A percentile compares a stretch with the other conserved stretches of the same genome.
Evolutionary conservation across 2,329 filamentous ascomycete genomes (phyloP).

Genomic region (Fusarium sp.): DNA sequence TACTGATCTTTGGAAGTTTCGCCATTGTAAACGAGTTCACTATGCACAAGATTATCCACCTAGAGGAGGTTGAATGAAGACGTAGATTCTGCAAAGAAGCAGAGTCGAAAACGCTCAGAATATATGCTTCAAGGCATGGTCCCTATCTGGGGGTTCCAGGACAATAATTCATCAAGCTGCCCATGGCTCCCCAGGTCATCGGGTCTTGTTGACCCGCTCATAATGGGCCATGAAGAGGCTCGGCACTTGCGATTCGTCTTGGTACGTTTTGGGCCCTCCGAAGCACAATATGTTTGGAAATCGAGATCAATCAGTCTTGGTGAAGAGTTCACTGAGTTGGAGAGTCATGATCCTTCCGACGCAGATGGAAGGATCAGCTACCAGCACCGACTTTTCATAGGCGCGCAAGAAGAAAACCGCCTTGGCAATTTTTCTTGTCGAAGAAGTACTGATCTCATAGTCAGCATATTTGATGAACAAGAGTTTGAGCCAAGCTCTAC

Average conservation of each 20-base stretch:
- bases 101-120: background rate
- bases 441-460: background rate
- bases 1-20: slow-evolving; percentile 16
- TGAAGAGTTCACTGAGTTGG: background rate
- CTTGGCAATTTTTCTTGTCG: background rate
- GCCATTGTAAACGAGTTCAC: background rate
- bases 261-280: background rate
- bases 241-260: background rate
- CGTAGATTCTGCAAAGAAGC: background rate
- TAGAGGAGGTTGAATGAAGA: background rate
- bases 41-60: background rate
- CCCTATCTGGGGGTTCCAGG: background rate
- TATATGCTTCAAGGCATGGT: background rate
- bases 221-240: background rate
- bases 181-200: background rate
- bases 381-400: slow-evolving; percentile 1
- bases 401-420: slow-evolving; percentile 1
- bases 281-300: background rate
- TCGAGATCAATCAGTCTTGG: background rate
- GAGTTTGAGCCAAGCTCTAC: background rate
- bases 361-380: background rate
- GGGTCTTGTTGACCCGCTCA: background rate
- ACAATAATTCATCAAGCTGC: background rate
- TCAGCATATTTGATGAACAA: background rate
- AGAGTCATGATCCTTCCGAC: background rate